Evolutionary conservation across 164 flowering plant species (phyloP), one percentile per base, ranked within the genome.

Genomic region (Macadamia tetraphylla): DNA sequence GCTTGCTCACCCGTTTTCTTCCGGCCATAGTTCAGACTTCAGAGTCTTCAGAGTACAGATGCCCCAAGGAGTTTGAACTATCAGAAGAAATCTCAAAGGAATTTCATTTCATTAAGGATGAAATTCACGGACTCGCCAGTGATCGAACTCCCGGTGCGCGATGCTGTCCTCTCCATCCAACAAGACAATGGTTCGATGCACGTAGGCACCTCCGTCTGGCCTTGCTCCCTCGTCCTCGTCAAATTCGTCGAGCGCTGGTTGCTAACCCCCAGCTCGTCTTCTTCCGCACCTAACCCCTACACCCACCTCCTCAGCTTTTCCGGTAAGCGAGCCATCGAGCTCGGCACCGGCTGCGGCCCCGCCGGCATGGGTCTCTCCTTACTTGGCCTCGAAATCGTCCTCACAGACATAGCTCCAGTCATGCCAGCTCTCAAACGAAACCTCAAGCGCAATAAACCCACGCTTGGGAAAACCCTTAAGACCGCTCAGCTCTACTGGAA

Each of bases 131-230:
- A 86, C 66, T 91, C 98, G 23, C 97, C 97, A 40, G 86, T 82
- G 32, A 77, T 94, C 67, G 88, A 86, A 40, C 86, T 94, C 35
- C 35, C 72, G 30, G 86, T 92, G 35, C 75, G 77, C 70, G 60
- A 69, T 66, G 29, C 77, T 23, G 58, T 15, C 77, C 90, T 94
- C 60, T 83, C 90, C 11, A 61, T 94, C 79, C 86, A 90, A 67
- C 97, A 94, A 78, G 97, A 91, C 89, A 94, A 94, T 70, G 84
- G 76, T 30, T 85, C 97, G 58, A 79, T 94, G 83, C 97, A 94
- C 87, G 97, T 94, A 52, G 95, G 98, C 78, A 94, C 98, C 74
- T 82, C 91, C 81, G 97, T 94, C 43, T 94, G 97, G 98, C 97
- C 95, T 3, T 86, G 91, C 71, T 92, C 98, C 31, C 87, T 94